A percentile compares a stretch with the other conserved stretches of the same genome.
phyloP scores from a whole-genome alignment of 345 rosid genomes.

The Hevea brasiliensis region DNA sequence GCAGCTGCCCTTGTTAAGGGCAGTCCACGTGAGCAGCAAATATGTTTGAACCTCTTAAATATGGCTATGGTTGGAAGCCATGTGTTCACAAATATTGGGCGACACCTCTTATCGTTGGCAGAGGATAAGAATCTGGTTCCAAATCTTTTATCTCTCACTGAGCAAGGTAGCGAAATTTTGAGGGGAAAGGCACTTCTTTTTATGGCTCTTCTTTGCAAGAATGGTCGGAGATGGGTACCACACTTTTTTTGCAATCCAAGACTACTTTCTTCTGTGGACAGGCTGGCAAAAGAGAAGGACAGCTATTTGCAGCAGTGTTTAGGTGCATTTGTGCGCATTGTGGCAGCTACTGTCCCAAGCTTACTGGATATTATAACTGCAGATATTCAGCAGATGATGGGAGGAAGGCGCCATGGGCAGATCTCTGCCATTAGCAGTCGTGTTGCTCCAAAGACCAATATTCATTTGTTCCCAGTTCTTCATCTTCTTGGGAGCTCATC shows the following conservation, averaged over 20 bases:
- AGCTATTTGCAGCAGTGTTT: constrained; percentile 69
- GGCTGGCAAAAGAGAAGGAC: constrained; percentile 89
- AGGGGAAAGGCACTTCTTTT: constrained; percentile 76
- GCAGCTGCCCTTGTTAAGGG: constrained; percentile 80
- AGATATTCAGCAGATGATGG: constrained; percentile 82
- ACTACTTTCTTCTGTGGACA: constrained; percentile 76
- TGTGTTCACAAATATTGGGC: constrained; percentile 62
- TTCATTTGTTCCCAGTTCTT: constrained; percentile 79
- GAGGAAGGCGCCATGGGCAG: constrained; percentile 83
- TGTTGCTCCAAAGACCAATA: constrained; percentile 59
- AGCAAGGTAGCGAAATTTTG: constrained; percentile 86
- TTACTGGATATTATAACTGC: constrained; percentile 69
- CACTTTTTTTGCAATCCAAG: constrained; percentile 76
- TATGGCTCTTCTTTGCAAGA: constrained; percentile 86
- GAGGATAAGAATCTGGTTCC: constrained; percentile 87
- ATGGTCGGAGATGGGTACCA: constrained; percentile 78
- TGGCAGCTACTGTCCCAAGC: constrained; percentile 65
- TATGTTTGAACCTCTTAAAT: constrained; percentile 80
- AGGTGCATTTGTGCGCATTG: constrained; percentile 65
- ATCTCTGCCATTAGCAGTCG: constrained; percentile 61
- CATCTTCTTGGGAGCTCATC: constrained; percentile 83
- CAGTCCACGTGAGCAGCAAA: constrained; percentile 87
- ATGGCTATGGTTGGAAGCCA: constrained; percentile 87
- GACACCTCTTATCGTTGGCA: constrained; percentile 61
- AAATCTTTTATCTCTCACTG: constrained; percentile 70